Conservation (phyloP, 2,329 filamentous ascomycete species). For the Phoma sp. region DNA sequence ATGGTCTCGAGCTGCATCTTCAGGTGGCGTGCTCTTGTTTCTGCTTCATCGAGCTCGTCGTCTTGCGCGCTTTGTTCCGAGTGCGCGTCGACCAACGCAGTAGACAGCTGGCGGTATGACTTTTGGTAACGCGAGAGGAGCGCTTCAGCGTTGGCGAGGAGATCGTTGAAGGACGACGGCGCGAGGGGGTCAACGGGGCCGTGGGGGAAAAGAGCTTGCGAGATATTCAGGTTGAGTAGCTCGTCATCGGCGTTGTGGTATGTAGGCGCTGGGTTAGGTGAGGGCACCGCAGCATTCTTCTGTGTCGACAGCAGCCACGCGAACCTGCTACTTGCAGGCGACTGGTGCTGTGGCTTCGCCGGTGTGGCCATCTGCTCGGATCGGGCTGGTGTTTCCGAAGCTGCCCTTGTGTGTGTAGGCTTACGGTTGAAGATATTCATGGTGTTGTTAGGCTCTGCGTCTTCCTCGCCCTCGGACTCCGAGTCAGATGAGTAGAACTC, state of each 20-base stretch:
- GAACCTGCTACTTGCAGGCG: constrained; percentile 41
- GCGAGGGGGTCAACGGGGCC: constrained; percentile 56
- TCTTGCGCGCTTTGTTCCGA: constrained; percentile 63
- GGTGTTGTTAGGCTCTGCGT: constrained; percentile 31
- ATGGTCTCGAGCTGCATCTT: constrained; percentile 68
- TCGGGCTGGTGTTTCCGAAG: constrained; percentile 30
- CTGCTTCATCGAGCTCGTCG: constrained; percentile 67
- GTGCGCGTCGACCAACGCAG: constrained; percentile 55
- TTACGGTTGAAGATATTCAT: constrained; percentile 47
- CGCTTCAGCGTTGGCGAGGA: constrained; percentile 63
- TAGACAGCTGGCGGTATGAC: constrained; percentile 58
- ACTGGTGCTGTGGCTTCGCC: constrained; percentile 30
- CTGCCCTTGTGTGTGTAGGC: constrained; percentile 32
- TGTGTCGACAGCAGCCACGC: constrained; percentile 47
- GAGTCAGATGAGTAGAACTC: constrained; percentile 32
- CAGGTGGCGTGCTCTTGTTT: constrained; percentile 62
- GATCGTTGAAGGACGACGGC: constrained; percentile 62
- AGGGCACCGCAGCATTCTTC: constrained; percentile 39
- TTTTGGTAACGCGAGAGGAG: constrained; percentile 62
- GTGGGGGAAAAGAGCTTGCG: constrained; percentile 60
- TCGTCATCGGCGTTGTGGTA: constrained; percentile 54
- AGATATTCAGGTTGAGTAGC: constrained; percentile 62
- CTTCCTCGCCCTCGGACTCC: constrained; percentile 18
- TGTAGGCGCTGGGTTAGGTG: constrained; percentile 34
- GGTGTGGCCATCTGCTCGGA: constrained; percentile 23